Evolutionary conservation across 1,284 basidiomycete species (phyloP).

Genomic region (Athelia sp.): DNA sequence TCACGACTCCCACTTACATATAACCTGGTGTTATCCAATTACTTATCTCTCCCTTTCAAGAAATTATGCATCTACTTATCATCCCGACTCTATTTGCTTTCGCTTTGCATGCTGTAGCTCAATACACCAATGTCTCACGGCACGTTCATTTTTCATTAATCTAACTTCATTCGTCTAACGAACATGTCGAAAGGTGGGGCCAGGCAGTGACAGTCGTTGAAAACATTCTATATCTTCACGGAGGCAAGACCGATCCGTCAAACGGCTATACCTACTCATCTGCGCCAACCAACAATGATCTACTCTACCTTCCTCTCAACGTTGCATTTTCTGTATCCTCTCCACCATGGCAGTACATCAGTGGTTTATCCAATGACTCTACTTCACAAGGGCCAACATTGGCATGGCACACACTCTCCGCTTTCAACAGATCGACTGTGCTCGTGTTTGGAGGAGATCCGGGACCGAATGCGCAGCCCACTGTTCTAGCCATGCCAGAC

Average conservation of each 20-base stretch:
- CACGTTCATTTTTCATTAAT: neutral
- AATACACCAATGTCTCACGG: neutral
- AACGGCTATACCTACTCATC: conserved; percentile 68
- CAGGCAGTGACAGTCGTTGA: conserved; percentile 63
- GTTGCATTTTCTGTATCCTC: conserved; percentile 49
- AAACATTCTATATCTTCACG: conserved; percentile 65
- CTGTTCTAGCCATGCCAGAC: conserved; percentile 50
- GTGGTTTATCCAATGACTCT: conserved; percentile 38
- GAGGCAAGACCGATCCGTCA: conserved; percentile 71
- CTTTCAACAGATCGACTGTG: conserved; percentile 46
- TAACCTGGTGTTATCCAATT: too few relatives aligned
- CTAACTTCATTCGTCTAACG: neutral
- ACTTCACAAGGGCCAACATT: conserved; percentile 52
- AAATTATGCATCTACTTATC: too few relatives aligned
- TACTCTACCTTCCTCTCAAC: conserved; percentile 65
- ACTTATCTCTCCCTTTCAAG: too few relatives aligned
- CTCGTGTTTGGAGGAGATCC: conserved; percentile 76
- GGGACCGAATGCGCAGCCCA: conserved; percentile 45
- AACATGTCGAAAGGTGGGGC: conserved; percentile 61
- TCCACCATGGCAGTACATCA: conserved; percentile 64
- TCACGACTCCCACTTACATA: too few relatives aligned
- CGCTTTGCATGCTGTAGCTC: neutral
- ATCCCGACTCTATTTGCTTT: too few relatives aligned
- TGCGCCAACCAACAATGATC: conserved; percentile 67
- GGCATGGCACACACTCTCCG: conserved; percentile 78